Base-by-base conservation (phyloP, 176 grass and related monocot genomes). In the Oryza glaberrima region DNA sequence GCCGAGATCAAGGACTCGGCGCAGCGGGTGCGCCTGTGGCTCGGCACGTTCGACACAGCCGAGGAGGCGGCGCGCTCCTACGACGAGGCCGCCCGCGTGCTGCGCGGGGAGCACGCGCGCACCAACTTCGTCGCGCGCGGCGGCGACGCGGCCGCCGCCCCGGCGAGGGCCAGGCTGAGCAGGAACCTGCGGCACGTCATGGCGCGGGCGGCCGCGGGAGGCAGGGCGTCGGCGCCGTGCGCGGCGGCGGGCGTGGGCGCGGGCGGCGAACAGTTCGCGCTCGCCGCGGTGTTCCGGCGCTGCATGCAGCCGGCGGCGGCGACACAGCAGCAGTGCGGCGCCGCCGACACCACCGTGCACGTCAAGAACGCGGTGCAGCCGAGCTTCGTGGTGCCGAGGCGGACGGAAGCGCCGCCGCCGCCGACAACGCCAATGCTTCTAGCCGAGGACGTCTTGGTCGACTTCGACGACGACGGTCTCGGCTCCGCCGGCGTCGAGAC, bases 11-110 rank as follows among this genome's bases (percentile, higher is more conserved):
- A 93, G 70, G 88, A 90, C 82, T 90, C 91, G 43, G 81, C 79
- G 82, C 91, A 88, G 73, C 85, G 77, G 26, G 85, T 88, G 9
- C 86, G 94, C 9, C 91, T 96, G 46, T 96, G 94, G 94, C 91
- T 96, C 19, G 94, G 91, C 81, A 96, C 94, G 49, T 96, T 93
- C 89, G 85, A 92, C 83, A 91, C 89, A 43, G 89, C 91, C 3
- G 91, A 91, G 80, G 91, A 84, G 38, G 94, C 94, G 56, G 89
- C 91, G 70, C 82, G 85, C 70, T 91, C 94, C 32, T 93, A 93
- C 87, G 91, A 97, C 87, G 91, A 92, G 71, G 91, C 91, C 2
- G 87, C 91, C 8, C 87, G 87, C 10, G 72, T 81, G 46, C 80
- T 92, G 71, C 84, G 91, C 52, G 87, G 91, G 11, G 81, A 81